These are phyloP conservation scores for Amanita subjunquillea DNA, from an alignment of 768 basidiomycete genomes.

Conservation along the genomic window DNA sequence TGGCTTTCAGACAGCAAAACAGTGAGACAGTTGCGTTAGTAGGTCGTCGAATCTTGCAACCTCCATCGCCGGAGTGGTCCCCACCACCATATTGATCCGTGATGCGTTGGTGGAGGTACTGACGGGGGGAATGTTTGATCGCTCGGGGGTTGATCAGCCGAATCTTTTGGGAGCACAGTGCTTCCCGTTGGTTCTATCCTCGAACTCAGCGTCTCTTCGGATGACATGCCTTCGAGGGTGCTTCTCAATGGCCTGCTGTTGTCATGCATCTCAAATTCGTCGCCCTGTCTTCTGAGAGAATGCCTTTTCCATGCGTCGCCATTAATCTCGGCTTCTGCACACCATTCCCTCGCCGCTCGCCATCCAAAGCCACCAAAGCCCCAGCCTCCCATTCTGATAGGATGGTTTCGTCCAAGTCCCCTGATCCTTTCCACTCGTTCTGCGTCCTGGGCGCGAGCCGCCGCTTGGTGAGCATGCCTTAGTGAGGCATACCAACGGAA, in stretches of 20 bases:
- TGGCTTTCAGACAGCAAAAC: neutral
- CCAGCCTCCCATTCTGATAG: constrained; percentile 41
- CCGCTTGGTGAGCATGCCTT: constrained; percentile 60
- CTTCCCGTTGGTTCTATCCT: neutral
- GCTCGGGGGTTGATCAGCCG: neutral
- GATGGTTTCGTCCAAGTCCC: constrained; percentile 38
- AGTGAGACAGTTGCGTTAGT: constrained; percentile 21
- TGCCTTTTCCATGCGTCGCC: neutral
- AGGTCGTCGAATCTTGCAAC: constrained; percentile 66
- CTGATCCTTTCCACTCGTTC: constrained; percentile 59
- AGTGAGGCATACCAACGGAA: constrained; percentile 50
- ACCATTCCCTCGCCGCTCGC: constrained; percentile 14
- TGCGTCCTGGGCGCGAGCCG: constrained; percentile 59
- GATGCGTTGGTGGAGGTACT: constrained; percentile 7
- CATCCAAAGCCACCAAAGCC: constrained; percentile 62
- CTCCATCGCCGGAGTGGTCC: constrained; percentile 68
- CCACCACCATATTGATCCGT: constrained; percentile 67
- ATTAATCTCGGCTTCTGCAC: neutral
- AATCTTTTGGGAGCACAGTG: neutral
- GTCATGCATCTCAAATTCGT: neutral
- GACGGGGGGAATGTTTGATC: neutral
- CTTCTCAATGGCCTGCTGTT: neutral
- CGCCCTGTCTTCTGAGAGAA: neutral
- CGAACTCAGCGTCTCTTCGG: neutral
- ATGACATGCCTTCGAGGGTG: neutral